Percentiles rank a stretch among this genome's conserved stretches.
phyloP scores from a whole-genome alignment of 345 rosid genomes.

The Garcia nutans region DNA sequence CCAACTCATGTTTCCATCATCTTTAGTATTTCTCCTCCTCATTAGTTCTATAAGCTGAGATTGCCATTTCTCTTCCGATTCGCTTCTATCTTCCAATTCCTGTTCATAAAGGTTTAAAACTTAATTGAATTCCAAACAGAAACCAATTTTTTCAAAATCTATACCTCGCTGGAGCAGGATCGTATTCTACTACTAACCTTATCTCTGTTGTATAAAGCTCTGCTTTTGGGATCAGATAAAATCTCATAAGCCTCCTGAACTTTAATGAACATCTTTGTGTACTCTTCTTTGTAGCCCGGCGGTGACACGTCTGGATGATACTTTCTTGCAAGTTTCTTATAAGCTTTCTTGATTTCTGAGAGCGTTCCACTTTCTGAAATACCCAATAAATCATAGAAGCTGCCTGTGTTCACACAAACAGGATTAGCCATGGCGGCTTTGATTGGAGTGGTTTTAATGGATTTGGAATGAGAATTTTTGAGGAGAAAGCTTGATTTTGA shows the following conservation, averaged over 20 bases:
- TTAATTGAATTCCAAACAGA: too few species aligned
- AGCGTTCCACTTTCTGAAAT: constrained; percentile 54
- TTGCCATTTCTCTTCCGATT: constrained; percentile 37
- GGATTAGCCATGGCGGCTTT: not conserved
- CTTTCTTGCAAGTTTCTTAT: constrained; percentile 74
- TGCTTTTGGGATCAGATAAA: constrained; percentile 25
- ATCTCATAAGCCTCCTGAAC: constrained; percentile 39
- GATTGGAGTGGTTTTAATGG: not conserved
- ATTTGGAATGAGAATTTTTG: not conserved
- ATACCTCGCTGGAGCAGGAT: not conserved
- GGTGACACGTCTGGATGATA: constrained; percentile 96
- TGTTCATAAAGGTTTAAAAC: not conserved
- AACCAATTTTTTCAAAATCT: not conserved
- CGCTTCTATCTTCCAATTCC: constrained; percentile 12
- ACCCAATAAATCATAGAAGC: constrained; percentile 76
- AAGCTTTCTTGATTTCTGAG: constrained; percentile 78
- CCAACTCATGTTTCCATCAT: constrained; percentile 55
- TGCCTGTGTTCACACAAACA: not conserved
- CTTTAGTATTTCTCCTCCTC: constrained; percentile 23
- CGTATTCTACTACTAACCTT: constrained; percentile 19
- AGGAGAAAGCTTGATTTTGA: not conserved
- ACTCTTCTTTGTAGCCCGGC: constrained; percentile 63
- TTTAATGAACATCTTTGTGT: constrained; percentile 46
- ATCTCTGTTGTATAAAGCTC: constrained; percentile 27
- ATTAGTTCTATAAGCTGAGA: constrained; percentile 66